Evolutionary conservation across 176 grass and related monocot genomes (phyloP).

Genomic region (Triticum turgidum): DNA sequence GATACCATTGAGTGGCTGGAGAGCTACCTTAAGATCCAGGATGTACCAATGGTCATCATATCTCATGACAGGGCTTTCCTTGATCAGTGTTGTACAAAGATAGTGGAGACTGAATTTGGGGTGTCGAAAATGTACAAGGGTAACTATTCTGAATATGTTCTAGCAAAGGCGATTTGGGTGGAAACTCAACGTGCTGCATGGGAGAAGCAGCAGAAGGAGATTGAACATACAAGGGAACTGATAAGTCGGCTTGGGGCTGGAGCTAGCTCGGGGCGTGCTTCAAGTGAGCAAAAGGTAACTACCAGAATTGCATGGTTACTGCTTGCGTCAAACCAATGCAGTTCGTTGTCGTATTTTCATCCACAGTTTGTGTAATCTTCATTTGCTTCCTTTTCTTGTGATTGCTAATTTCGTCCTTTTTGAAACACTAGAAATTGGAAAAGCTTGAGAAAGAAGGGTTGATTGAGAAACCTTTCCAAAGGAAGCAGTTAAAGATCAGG

Average conservation of each 20-base stretch:
- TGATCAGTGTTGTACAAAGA: conserved; percentile 88
- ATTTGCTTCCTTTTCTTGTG: conserved; percentile 13
- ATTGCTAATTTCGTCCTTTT: conserved; percentile 29
- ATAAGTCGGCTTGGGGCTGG: conserved; percentile 94
- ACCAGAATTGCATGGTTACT: neutral
- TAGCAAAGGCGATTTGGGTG: conserved; percentile 69
- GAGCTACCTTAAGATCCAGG: conserved; percentile 76
- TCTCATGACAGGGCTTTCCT: conserved; percentile 97
- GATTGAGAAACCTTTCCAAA: conserved; percentile 92
- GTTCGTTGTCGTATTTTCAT: neutral
- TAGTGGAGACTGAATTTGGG: conserved; percentile 94
- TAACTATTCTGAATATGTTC: conserved; percentile 87
- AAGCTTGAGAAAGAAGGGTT: conserved; percentile 96
- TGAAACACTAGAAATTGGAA: conserved; percentile 83
- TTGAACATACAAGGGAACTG: conserved; percentile 88
- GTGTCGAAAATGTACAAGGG: conserved; percentile 88
- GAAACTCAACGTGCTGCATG: conserved; percentile 76
- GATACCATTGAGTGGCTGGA: conserved; percentile 98
- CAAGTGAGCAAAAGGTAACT: conserved; percentile 91
- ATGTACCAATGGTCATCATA: conserved; percentile 97
- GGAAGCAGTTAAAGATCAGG: conserved; percentile 95
- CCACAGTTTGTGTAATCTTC: neutral
- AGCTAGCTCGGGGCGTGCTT: conserved; percentile 89
- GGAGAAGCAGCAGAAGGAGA: conserved; percentile 99
- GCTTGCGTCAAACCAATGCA: neutral